These are phyloP conservation scores for Pleurotus pulmonarius DNA, from an alignment of 768 basidiomycete species.

Conservation along the genomic window DNA sequence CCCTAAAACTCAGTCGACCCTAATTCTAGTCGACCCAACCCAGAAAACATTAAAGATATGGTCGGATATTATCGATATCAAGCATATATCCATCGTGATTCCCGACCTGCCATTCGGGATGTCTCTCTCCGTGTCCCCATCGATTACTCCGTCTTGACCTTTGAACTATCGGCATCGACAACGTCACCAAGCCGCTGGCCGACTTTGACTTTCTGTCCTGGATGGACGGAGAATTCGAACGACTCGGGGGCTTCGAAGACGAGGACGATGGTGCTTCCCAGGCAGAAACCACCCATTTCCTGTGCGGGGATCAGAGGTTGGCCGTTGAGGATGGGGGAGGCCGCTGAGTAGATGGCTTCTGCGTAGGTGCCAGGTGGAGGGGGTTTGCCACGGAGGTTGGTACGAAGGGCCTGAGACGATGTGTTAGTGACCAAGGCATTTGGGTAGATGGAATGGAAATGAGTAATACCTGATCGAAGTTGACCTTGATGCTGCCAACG, in stretches of 20 bases:
- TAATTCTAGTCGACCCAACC: no score
- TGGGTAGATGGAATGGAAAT: not conserved
- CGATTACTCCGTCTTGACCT: slow-evolving; percentile 26
- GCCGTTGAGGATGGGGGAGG: slow-evolving; percentile 78
- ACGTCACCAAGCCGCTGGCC: slow-evolving; percentile 78
- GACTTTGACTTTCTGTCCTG: slow-evolving; percentile 84
- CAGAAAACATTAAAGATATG: no score
- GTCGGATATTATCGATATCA: no score
- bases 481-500: slow-evolving; percentile 93
- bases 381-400: slow-evolving; percentile 73
- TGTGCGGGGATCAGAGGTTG: slow-evolving; percentile 86
- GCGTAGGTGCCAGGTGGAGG: slow-evolving; percentile 84
- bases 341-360: slow-evolving; percentile 88
- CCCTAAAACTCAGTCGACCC: no score
- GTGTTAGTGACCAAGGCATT: not conserved
- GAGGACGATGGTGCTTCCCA: slow-evolving; percentile 94
- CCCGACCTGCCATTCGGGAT: no score
- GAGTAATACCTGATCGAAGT: slow-evolving; percentile 79
- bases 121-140: no score
- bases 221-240: slow-evolving; percentile 74
- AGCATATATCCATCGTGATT: no score
- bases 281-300: slow-evolving; percentile 96
- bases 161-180: slow-evolving; percentile 9
- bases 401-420: slow-evolving; percentile 67
- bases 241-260: slow-evolving; percentile 91